Evolutionary conservation across 2,329 filamentous ascomycete genomes (phyloP).

Genomic region (Cladosporium sp.): DNA sequence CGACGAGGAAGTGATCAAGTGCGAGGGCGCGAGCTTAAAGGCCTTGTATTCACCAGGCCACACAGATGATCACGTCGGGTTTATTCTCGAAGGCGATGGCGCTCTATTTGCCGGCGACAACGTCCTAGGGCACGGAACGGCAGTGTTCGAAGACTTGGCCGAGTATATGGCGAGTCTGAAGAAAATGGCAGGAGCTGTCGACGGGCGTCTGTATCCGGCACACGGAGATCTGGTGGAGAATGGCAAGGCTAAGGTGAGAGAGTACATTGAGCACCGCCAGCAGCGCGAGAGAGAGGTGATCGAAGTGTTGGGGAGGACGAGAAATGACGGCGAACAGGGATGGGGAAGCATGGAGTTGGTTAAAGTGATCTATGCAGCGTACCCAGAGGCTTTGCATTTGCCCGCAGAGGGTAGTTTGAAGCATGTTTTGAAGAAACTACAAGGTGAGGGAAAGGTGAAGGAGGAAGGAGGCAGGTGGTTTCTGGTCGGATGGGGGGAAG

Average conservation of each 20-base stretch:
- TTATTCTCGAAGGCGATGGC: slow-evolving; percentile 61
- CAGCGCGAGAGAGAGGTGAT: slow-evolving; percentile 79
- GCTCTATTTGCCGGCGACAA: slow-evolving; percentile 90
- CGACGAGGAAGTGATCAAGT: slow-evolving; percentile 45
- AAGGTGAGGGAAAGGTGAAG: slow-evolving; percentile 68
- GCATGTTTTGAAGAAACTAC: slow-evolving; percentile 79
- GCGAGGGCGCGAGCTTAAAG: slow-evolving; percentile 65
- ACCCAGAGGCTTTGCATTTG: slow-evolving; percentile 72
- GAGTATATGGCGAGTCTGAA: slow-evolving; percentile 70
- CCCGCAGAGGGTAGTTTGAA: slow-evolving; percentile 75
- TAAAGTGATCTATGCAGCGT: slow-evolving; percentile 80
- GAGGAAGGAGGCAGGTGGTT: slow-evolving; percentile 37
- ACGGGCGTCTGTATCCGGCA: slow-evolving; percentile 77
- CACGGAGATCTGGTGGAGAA: slow-evolving; percentile 80
- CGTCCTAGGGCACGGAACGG: slow-evolving; percentile 82
- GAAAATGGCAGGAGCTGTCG: slow-evolving; percentile 67
- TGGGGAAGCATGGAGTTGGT: slow-evolving; percentile 82
- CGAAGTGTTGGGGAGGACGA: slow-evolving; percentile 53
- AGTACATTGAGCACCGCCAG: slow-evolving; percentile 82
- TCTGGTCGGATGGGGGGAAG: slow-evolving; percentile 34
- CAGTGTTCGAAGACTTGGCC: slow-evolving; percentile 77
- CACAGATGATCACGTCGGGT: slow-evolving; percentile 77
- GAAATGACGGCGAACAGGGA: slow-evolving; percentile 29
- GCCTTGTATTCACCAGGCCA: slow-evolving; percentile 74
- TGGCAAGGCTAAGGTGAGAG: slow-evolving; percentile 68